Evolutionary conservation across 1,139 yeast species (phyloP), one percentile per base, ranked within the genome.

Genomic region (Saccharomyces hybrid): DNA sequence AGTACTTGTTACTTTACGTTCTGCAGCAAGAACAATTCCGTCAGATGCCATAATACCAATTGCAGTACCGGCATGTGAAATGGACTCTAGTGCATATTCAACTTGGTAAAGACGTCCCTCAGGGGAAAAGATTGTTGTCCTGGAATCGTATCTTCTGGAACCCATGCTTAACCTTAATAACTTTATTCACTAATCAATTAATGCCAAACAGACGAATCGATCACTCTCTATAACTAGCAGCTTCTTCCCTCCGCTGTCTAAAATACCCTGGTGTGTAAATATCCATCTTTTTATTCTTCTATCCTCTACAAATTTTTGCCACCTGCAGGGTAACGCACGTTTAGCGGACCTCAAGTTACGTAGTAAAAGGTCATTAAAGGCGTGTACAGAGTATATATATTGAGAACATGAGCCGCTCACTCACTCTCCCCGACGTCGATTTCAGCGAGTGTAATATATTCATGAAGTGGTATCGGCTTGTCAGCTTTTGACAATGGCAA

Each of bases 61-160:
- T 57, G 97, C 96, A 3, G 98, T 93, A 56, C 99, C 99, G 6
- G 99, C 99, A 72, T 88, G 96, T 49, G 96, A 87, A 62, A 93
- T 95, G 51, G 99, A 97, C 72, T 93, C 99, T 70, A 91, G 84
- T 3, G 99, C 99, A 66, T 93, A 93, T 73, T 93, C 99, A 29
- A 93, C 90, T 73, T 91, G 99, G 74, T 93, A 93, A 58, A 93
- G 80, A 73, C 99, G 82, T 47, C 99, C 99, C 72, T 93, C 99
- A 23, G 99, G 99, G 34, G 98, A 91, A 76, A 93, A 95, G 68
- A 95, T 93, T 23, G 99, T 93, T 55, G 99, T 93, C 80, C 99
- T 84, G 60, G 97, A 87, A 75, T 93, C 99, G 91, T 86, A 85
- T 76, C 91, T 79, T 80, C 90, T 80, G 60, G 87, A 82, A 70